Conservation (phyloP, 2,329 filamentous ascomycete species). For the Talaromyces pinophilus region DNA sequence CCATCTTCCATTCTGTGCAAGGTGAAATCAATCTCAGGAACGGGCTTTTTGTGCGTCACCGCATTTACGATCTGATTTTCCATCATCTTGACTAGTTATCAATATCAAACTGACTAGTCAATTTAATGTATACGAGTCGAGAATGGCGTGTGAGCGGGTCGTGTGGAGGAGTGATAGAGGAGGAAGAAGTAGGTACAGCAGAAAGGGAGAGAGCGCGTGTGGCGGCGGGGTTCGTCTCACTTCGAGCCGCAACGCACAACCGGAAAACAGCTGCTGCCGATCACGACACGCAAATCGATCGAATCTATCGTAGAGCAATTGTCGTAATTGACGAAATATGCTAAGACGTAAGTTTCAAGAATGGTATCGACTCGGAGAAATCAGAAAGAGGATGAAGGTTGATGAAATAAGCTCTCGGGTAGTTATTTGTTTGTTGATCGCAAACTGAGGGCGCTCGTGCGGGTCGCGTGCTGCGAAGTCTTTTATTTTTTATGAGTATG, state of each 20-base stretch:
- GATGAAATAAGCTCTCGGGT: constrained; percentile 15
- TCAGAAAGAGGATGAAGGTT: not conserved
- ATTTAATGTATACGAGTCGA: not conserved
- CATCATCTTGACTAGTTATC: constrained; percentile 10
- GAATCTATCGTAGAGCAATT: not conserved
- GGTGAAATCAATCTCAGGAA: constrained; percentile 97
- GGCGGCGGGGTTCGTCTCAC: constrained; percentile 20
- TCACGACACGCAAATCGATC: constrained; percentile 13
- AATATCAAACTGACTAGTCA: not conserved
- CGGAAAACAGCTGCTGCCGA: constrained; percentile 8
- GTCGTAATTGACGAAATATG: not conserved
- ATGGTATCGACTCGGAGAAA: not conserved
- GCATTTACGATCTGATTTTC: constrained; percentile 69
- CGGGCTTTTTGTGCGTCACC: constrained; percentile 89
- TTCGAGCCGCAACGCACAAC: constrained; percentile 15
- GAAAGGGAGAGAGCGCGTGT: constrained; percentile 10
- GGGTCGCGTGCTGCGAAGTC: constrained; percentile 10
- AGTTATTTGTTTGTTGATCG: constrained; percentile 11
- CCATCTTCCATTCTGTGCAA: constrained; percentile 99
- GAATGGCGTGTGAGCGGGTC: not conserved
- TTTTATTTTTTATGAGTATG: not conserved
- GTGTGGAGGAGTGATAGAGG: not conserved
- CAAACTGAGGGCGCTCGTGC: constrained; percentile 2
- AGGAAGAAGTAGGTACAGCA: not conserved
- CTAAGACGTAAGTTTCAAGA: not conserved